Percentiles rank a stretch among this genome's conserved stretches.
These are phyloP conservation scores for Rhizophlyctis rosea DNA, from an alignment of 192 early-diverging fungal species.

Conservation along the genomic window DNA sequence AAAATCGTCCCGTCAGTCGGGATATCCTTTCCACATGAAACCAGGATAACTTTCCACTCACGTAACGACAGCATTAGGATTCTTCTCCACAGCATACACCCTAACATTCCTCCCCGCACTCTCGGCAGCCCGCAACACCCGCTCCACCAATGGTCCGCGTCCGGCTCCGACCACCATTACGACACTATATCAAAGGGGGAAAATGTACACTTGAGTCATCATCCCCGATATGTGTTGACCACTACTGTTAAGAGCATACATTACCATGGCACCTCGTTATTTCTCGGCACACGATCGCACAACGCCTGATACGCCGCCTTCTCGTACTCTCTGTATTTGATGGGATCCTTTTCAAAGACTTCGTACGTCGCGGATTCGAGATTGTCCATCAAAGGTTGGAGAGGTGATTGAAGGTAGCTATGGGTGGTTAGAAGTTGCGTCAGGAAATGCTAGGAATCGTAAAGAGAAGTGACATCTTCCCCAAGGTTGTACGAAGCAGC, in stretches of 20 bases:
- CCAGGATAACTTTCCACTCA: slow-evolving; percentile 3
- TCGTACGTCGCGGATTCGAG: slow-evolving; percentile 92
- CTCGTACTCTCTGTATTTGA: slow-evolving; percentile 93
- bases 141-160: slow-evolving; percentile 89
- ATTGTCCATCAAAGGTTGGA: slow-evolving; percentile 91
- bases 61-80: slow-evolving; percentile 89
- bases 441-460: neutral
- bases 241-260: too few relatives aligned
- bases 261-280: too few relatives aligned
- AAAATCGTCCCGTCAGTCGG: slow-evolving; percentile 1
- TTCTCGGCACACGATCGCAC: slow-evolving; percentile 33
- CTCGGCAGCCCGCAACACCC: slow-evolving; percentile 75
- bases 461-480: neutral
- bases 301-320: slow-evolving; percentile 45
- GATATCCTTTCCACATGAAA: neutral
- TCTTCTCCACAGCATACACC: slow-evolving; percentile 93
- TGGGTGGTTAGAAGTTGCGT: neutral
- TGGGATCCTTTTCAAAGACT: slow-evolving; percentile 91
- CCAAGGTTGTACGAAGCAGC: neutral
- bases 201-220: slow-evolving; percentile 9
- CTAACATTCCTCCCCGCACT: slow-evolving; percentile 55
- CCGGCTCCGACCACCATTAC: slow-evolving; percentile 95
- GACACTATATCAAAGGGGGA: too few relatives aligned
- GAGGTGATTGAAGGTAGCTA: slow-evolving; percentile 27
- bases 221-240: too few relatives aligned